A percentile compares a stretch with the other conserved stretches of the same genome.
These are phyloP conservation scores for Chytridium lagenaria DNA, from an alignment of 371 early-diverging fungal genomes.

Conservation along the genomic window DNA sequence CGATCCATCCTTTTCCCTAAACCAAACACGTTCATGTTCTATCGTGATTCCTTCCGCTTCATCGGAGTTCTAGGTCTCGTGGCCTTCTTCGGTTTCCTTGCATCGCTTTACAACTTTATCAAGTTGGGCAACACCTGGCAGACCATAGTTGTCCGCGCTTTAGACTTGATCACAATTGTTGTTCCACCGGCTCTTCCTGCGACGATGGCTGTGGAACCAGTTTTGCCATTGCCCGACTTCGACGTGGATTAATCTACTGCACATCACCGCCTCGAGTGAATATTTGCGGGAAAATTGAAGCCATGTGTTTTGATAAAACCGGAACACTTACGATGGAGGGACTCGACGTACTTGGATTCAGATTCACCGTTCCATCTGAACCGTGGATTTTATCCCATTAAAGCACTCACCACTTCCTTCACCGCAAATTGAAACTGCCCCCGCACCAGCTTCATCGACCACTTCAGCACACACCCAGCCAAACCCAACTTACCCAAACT, in stretches of 20 bases:
- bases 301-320: slow-evolving; percentile 99
- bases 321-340: slow-evolving; percentile 99
- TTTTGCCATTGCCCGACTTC: slow-evolving; percentile 90
- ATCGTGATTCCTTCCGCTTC: slow-evolving; percentile 91
- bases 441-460: background rate
- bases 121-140: slow-evolving; percentile 70
- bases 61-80: slow-evolving; percentile 87
- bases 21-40: slow-evolving; percentile 93
- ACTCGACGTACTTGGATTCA: slow-evolving; percentile 93
- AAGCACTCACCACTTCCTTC: background rate
- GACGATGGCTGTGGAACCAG: slow-evolving; percentile 96
- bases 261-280: slow-evolving; percentile 95
- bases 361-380: slow-evolving; percentile 45
- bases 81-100: slow-evolving; percentile 80
- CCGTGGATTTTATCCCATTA: background rate
- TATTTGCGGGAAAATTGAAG: slow-evolving; percentile 93
- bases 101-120: slow-evolving; percentile 86
- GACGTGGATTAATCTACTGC: slow-evolving; percentile 87
- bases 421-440: background rate
- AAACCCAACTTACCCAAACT: background rate
- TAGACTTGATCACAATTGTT: slow-evolving; percentile 93
- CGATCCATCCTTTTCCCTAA: slow-evolving; percentile 96
- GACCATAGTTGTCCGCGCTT: slow-evolving; percentile 82
- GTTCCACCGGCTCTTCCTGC: slow-evolving; percentile 98
- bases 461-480: background rate